Evolutionary conservation across 2,329 filamentous ascomycete species (phyloP).

Genomic region (Madurella fahalii): DNA sequence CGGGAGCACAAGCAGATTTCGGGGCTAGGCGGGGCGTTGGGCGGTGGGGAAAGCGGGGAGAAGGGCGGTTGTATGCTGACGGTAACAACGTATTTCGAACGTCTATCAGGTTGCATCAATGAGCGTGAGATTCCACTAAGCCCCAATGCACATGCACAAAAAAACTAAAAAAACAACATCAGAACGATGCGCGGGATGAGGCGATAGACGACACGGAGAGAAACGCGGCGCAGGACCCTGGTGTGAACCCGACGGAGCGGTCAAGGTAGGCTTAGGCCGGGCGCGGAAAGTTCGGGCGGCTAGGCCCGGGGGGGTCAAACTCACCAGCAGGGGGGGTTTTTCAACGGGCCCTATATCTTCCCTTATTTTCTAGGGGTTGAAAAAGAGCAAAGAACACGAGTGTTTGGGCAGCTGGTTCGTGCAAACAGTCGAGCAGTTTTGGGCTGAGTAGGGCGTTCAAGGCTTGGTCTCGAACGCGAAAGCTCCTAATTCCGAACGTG

Average conservation of each 20-base stretch:
- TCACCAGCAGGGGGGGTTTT: too few species aligned
- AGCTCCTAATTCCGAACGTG: background rate
- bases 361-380: too few species aligned
- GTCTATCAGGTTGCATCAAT: slow-evolving; percentile 12
- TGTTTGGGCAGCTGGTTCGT: background rate
- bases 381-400: too few species aligned
- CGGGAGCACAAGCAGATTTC: background rate
- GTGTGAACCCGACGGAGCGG: slow-evolving; percentile 21
- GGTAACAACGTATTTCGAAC: slow-evolving; percentile 3
- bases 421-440: background rate
- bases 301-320: background rate
- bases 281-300: background rate
- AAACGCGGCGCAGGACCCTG: slow-evolving; percentile 10
- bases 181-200: slow-evolving; percentile 10
- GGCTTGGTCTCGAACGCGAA: background rate
- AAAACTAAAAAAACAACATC: background rate
- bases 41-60: slow-evolving; percentile 1
- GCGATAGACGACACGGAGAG: slow-evolving; percentile 7
- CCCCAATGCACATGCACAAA: slow-evolving; percentile 6
- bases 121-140: slow-evolving; percentile 7
- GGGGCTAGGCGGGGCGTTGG: background rate
- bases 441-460: background rate
- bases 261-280: slow-evolving; percentile 9
- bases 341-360: too few species aligned
- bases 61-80: background rate